phyloP scores from a whole-genome alignment of 2,329 filamentous ascomycete species.

The Cytospora mali region DNA sequence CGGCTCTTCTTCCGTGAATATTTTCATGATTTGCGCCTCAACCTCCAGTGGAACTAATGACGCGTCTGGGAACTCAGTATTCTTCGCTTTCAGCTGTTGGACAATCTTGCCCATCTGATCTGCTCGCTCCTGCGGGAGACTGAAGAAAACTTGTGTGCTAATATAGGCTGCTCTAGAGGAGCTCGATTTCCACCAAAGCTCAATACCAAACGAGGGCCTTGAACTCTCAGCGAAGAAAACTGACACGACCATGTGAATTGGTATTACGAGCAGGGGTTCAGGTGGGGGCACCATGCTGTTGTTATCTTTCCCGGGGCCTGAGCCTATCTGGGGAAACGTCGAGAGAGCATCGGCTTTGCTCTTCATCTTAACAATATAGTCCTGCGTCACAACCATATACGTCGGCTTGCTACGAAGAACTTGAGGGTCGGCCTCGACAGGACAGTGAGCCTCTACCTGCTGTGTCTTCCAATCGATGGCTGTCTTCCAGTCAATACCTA shows the following conservation, averaged over 20 bases:
- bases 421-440: constrained; percentile 53
- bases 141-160: constrained; percentile 54
- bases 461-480: constrained; percentile 40
- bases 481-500: constrained; percentile 35
- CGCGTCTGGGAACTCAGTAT: constrained; percentile 38
- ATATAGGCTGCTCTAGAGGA: constrained; percentile 49
- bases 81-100: constrained; percentile 41
- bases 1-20: constrained; percentile 50
- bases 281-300: constrained; percentile 33
- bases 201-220: constrained; percentile 53
- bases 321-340: constrained; percentile 49
- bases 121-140: constrained; percentile 51
- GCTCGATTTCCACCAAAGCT: constrained; percentile 58
- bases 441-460: constrained; percentile 42
- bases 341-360: constrained; percentile 49
- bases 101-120: constrained; percentile 52
- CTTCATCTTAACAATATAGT: constrained; percentile 54
- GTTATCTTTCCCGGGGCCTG: constrained; percentile 31
- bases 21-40: constrained; percentile 48
- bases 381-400: constrained; percentile 55
- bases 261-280: constrained; percentile 47
- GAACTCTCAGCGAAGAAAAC: constrained; percentile 55
- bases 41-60: constrained; percentile 50
- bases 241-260: constrained; percentile 54
- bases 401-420: constrained; percentile 49